phyloP scores from a whole-genome alignment of 2,329 filamentous ascomycete genomes.

The Fusarium nanum region DNA sequence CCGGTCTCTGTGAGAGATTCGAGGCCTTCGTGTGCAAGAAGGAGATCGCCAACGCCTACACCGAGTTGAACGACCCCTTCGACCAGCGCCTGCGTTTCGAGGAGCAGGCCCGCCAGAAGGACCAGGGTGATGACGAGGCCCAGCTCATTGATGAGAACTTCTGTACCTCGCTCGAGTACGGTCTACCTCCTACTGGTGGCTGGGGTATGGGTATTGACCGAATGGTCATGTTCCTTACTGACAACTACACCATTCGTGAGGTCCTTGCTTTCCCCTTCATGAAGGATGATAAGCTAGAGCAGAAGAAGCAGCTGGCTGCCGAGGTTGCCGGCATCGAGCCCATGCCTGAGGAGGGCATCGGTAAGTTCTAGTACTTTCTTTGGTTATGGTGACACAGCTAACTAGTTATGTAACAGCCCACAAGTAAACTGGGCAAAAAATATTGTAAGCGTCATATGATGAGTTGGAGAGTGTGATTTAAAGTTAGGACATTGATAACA shows the following conservation, averaged over 20 bases:
- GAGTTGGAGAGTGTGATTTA: conserved; percentile 21
- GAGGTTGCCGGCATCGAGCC: conserved; percentile 47
- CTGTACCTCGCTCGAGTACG: conserved; percentile 88
- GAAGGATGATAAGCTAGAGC: conserved; percentile 76
- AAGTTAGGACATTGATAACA: conserved; percentile 44
- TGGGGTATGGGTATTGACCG: conserved; percentile 98
- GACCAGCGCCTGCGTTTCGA: conserved; percentile 88
- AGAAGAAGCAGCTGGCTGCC: conserved; percentile 59
- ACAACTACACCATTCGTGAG: conserved; percentile 95
- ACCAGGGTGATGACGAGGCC: conserved; percentile 95
- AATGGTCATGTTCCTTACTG: conserved; percentile 93
- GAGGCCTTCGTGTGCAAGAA: conserved; percentile 84
- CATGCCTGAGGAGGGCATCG: conserved; percentile 45
- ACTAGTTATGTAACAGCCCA: conserved; percentile 34
- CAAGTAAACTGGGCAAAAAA: conserved; percentile 36
- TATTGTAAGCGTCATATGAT: conserved; percentile 8
- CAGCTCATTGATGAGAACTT: conserved; percentile 97
- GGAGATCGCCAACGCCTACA: conserved; percentile 97
- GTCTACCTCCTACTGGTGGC: conserved; percentile 91
- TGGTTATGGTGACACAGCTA: conserved; percentile 3
- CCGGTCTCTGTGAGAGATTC: conserved; percentile 94
- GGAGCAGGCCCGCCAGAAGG: conserved; percentile 96
- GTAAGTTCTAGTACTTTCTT: conserved; percentile 28
- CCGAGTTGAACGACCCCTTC: conserved; percentile 92
- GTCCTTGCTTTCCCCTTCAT: conserved; percentile 97